Base-by-base conservation (phyloP, 2,329 filamentous ascomycete species). In the Fusarium tricinctum region DNA sequence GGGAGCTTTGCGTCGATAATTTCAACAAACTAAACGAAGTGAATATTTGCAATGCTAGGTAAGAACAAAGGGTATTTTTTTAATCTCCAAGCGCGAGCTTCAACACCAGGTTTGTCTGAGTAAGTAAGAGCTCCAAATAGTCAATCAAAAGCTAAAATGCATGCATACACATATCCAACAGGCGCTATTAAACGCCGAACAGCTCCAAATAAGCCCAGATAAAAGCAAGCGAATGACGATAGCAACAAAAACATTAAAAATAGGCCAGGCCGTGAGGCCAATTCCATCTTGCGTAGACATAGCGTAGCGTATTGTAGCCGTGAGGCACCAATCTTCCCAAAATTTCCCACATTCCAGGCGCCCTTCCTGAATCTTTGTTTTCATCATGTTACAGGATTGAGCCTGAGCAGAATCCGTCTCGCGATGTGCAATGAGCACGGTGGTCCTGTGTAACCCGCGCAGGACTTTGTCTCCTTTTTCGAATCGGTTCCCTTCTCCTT, bases 371-470 rank as follows among this genome's bases (percentile, higher is more conserved):
- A 60, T 66, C 59, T 60, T 53, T 57, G 50, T 66, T 47, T 66
- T 66, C 62, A 53, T 70, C 63, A 57, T 58, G 46, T 58, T 49
- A 43, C 19, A 38, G 59, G 69, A 58, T 26, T 48, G 39, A 43
- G 66, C 62, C 45, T 39, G 20, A 68, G 57, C 55, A 51, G 32
- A 47, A 47, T 53, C 39, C 55, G 50, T 50, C 30, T 61, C 45
- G 47, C 50, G 40, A 48, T 66, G 45, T 47, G 44, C 55, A 59
- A 49, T 53, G 57, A 68, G 65, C 56, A 56, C 63, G 55, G 72
- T 72, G 71, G 72, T 74, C 71, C 72, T 74, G 72, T 74, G 65
- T 72, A 70, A 71, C 72, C 72, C 72, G 72, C 72, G 66, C 67
- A 71, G 69, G 69, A 74, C 61, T 58, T 51, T 56, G 56, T 68